A percentile compares a stretch with the other conserved stretches of the same genome.
These are phyloP conservation scores for Phaeolepiota aurea DNA, from an alignment of 768 basidiomycete species.

Conservation along the genomic window DNA sequence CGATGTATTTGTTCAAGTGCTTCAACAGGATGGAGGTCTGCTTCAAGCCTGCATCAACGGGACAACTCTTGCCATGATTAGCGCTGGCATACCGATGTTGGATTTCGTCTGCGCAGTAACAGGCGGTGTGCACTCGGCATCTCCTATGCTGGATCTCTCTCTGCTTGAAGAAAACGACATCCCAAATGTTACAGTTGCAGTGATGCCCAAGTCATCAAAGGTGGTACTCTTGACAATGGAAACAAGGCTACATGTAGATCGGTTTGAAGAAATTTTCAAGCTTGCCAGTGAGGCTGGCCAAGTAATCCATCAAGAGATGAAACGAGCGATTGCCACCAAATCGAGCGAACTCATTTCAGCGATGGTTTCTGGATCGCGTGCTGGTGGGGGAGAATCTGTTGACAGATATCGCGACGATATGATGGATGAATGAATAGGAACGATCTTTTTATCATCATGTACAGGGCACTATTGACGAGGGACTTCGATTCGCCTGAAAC, in stretches of 20 bases:
- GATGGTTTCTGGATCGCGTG: conserved; percentile 2
- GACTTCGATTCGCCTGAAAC: conserved; percentile 63
- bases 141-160: conserved; percentile 81
- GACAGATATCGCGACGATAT: conserved; percentile 28
- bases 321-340: background rate
- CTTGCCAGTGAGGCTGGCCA: conserved; percentile 71
- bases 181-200: conserved; percentile 82
- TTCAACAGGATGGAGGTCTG: conserved; percentile 91
- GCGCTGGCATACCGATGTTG: conserved; percentile 81
- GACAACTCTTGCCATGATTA: conserved; percentile 85
- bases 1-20: conserved; percentile 86
- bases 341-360: background rate
- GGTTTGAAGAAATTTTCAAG: conserved; percentile 84
- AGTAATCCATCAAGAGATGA: conserved; percentile 47
- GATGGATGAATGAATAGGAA: conserved; percentile 23
- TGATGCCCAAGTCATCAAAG: conserved; percentile 80
- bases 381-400: conserved; percentile 14
- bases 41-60: conserved; percentile 91
- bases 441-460: conserved; percentile 8
- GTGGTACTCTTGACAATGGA: conserved; percentile 91
- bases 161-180: conserved; percentile 86
- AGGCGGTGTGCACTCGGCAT: conserved; percentile 76
- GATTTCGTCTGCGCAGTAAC: conserved; percentile 91
- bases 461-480: conserved; percentile 3
- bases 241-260: conserved; percentile 85